Conservation (phyloP, 306 rosid species). For the Biancaea sappan region DNA sequence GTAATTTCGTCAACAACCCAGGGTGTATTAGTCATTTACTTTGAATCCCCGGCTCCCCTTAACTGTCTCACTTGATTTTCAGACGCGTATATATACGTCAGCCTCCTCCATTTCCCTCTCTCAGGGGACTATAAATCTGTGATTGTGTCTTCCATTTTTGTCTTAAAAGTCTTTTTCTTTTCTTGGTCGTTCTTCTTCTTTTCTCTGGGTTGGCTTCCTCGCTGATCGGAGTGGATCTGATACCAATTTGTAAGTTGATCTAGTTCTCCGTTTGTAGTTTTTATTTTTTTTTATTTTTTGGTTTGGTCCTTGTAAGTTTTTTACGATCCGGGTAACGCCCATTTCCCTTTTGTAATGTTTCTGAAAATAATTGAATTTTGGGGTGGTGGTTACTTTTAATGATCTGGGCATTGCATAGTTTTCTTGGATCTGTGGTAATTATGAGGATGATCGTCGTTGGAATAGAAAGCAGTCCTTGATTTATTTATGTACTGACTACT, state of each 20-base stretch:
- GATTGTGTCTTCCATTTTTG: constrained; percentile 24
- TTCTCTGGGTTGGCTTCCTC: constrained; percentile 2
- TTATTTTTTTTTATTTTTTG: too few species aligned
- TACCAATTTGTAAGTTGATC: constrained; percentile 37
- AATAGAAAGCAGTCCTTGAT: background rate
- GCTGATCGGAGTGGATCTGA: constrained; percentile 2
- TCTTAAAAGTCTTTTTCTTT: constrained; percentile 8
- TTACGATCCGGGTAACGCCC: constrained; percentile 2
- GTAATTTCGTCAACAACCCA: background rate
- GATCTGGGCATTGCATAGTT: constrained; percentile 28
- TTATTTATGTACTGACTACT: background rate
- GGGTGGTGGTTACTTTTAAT: constrained; percentile 21
- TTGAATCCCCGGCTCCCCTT: constrained; percentile 34
- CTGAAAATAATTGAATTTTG: background rate
- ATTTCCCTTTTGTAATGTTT: background rate
- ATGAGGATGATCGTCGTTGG: background rate
- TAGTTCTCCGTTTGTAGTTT: background rate
- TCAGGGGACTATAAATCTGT: constrained; percentile 17
- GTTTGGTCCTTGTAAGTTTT: background rate
- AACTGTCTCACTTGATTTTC: constrained; percentile 35
- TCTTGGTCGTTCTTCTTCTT: background rate
- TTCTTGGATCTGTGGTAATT: constrained; percentile 31
- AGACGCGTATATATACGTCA: constrained; percentile 25
- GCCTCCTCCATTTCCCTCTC: constrained; percentile 33
- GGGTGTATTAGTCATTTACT: background rate